Percentiles rank a stretch among this genome's conserved stretches.
Evolutionary conservation across 345 rosid genomes (phyloP).

Genomic region (Heritiera fomes): DNA sequence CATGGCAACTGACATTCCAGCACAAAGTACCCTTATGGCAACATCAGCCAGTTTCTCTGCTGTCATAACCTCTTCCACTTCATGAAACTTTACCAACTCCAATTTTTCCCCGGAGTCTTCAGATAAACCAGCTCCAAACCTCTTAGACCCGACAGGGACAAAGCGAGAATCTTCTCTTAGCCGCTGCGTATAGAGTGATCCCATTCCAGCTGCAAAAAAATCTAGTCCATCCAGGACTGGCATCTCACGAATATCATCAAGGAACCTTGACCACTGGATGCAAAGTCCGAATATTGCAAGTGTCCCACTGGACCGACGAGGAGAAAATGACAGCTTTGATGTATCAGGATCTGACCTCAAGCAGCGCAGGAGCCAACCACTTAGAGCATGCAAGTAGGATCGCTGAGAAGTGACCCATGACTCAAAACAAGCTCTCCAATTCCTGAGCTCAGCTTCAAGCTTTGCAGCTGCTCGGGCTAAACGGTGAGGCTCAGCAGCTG

Average conservation of each 20-base stretch:
- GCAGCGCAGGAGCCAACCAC: constrained; percentile 88
- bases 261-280: constrained; percentile 78
- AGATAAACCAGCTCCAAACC: constrained; percentile 40
- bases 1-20: constrained; percentile 86
- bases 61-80: constrained; percentile 62
- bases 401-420: constrained; percentile 83
- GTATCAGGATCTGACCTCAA: constrained; percentile 59
- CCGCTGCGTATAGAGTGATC: constrained; percentile 67
- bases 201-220: constrained; percentile 87
- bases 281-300: constrained; percentile 71
- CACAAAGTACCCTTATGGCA: constrained; percentile 75
- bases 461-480: constrained; percentile 66
- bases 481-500: constrained; percentile 59
- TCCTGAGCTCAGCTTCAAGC: constrained; percentile 74
- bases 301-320: constrained; percentile 51
- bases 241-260: constrained; percentile 57
- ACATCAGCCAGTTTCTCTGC: constrained; percentile 80
- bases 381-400: constrained; percentile 65
- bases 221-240: constrained; percentile 81
- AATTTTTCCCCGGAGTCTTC: constrained; percentile 28
- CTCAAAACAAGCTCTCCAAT: constrained; percentile 85
- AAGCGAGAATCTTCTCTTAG: constrained; percentile 52
- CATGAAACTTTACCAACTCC: constrained; percentile 63
- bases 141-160: constrained; percentile 50
- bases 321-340: constrained; percentile 56